Percentiles rank a stretch among this genome's conserved stretches.
These are phyloP conservation scores for Peziza echinospora DNA, from an alignment of 495 filamentous ascomycete species.

Conservation along the genomic window DNA sequence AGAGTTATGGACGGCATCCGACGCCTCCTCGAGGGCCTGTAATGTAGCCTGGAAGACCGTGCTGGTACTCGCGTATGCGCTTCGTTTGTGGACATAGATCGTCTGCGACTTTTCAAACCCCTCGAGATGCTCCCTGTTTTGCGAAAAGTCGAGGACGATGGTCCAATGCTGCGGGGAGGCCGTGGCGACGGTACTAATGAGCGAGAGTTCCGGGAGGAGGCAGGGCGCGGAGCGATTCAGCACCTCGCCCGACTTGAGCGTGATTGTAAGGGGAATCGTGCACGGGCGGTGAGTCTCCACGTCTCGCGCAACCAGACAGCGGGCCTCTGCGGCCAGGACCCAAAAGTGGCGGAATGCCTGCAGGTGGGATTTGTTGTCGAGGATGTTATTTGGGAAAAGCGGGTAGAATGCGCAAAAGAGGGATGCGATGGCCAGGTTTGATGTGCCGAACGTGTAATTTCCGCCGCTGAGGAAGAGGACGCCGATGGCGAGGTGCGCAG, in stretches of 20 bases:
- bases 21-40: conserved; percentile 35
- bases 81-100: conserved; percentile 59
- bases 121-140: conserved; percentile 38
- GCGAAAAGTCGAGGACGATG: conserved; percentile 54
- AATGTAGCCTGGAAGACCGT: conserved; percentile 58
- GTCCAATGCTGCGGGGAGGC: conserved; percentile 61
- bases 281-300: conserved; percentile 61
- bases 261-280: conserved; percentile 43
- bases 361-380: conserved; percentile 83
- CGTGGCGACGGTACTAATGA: conserved; percentile 45
- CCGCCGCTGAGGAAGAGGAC: conserved; percentile 81
- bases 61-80: conserved; percentile 41
- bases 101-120: conserved; percentile 57
- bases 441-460: conserved; percentile 77
- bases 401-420: conserved; percentile 88
- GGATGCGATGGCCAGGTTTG: conserved; percentile 62
- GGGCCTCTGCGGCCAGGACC: conserved; percentile 77
- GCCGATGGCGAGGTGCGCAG: conserved; percentile 77
- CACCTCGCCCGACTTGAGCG: conserved; percentile 27
- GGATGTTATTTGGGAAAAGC: conserved; percentile 64
- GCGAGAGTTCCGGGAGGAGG: conserved; percentile 57
- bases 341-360: conserved; percentile 97
- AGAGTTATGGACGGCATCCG: conserved; percentile 18
- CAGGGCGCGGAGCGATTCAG: conserved; percentile 42
- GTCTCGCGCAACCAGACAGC: conserved; percentile 71